phyloP scores from a whole-genome alignment of 1,139 yeast species.

The Yamadazyma songkhlaensis region DNA sequence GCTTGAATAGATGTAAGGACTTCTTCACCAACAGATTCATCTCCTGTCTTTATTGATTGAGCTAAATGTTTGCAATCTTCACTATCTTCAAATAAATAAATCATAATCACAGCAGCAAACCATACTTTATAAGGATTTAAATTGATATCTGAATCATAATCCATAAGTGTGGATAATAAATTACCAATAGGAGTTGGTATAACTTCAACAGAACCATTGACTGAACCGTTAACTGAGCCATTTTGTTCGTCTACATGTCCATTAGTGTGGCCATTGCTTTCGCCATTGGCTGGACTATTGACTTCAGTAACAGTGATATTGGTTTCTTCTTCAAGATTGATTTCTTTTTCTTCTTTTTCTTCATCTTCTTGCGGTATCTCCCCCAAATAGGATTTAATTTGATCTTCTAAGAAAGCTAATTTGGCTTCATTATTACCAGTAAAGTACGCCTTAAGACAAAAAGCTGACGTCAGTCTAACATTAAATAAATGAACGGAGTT shows the following conservation, averaged over 20 bases:
- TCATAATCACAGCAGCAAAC: constrained; percentile 73
- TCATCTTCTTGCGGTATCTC: not conserved
- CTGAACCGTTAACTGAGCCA: not conserved
- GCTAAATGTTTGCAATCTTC: constrained; percentile 52
- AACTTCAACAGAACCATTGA: constrained; percentile 1
- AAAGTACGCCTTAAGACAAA: constrained; percentile 67
- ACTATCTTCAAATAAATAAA: constrained; percentile 60
- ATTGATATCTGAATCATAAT: constrained; percentile 71
- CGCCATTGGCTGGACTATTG: not conserved
- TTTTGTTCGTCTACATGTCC: not conserved
- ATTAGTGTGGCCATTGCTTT: constrained; percentile 1
- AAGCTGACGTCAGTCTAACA: constrained; percentile 68
- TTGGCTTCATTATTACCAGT: constrained; percentile 63
- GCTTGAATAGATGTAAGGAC: constrained; percentile 75
- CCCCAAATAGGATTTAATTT: constrained; percentile 44
- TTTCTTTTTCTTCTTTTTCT: not conserved
- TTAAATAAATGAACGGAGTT: constrained; percentile 86
- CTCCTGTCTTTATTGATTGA: constrained; percentile 61
- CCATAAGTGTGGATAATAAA: constrained; percentile 66
- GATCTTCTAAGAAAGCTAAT: constrained; percentile 60
- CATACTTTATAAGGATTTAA: constrained; percentile 85
- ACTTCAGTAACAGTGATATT: no score
- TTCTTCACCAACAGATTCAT: constrained; percentile 68
- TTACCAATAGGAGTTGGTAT: constrained; percentile 38
- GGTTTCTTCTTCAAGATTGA: not conserved